Conservation (phyloP, 257 asterid species). For the Scutellaria barbata region DNA sequence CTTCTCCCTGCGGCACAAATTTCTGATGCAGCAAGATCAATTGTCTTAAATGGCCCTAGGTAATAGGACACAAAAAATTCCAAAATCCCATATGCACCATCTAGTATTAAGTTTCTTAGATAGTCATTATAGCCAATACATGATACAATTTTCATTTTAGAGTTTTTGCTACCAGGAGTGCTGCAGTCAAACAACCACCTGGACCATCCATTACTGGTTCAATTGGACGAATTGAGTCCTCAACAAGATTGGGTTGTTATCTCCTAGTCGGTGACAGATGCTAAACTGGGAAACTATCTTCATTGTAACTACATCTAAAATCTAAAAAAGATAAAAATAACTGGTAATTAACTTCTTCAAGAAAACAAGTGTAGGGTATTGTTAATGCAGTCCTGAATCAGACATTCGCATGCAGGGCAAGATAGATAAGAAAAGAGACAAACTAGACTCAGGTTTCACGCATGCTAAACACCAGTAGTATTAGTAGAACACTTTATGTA, state of each 20-base stretch:
- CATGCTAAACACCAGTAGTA: background rate
- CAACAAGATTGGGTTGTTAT: slow-evolving; percentile 6
- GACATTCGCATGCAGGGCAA: background rate
- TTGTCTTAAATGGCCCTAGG: background rate
- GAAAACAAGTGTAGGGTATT: background rate
- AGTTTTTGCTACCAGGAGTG: no score
- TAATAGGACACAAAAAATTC: background rate
- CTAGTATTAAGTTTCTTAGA: no score
- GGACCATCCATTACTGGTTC: no score
- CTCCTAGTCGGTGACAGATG: background rate
- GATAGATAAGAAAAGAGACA: background rate
- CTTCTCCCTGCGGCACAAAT: background rate
- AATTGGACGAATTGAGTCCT: background rate
- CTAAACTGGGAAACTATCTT: slow-evolving; percentile 7
- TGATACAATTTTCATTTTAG: no score
- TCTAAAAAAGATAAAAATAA: background rate
- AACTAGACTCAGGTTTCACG: background rate
- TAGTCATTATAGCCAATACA: no score
- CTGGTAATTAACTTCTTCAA: background rate
- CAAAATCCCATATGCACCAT: background rate
- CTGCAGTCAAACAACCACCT: no score
- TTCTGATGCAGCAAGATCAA: background rate
- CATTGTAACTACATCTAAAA: background rate
- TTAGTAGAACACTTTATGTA: background rate
- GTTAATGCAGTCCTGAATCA: background rate